Conservation (phyloP, 805 yeast species). For the Barnettozyma populi region DNA sequence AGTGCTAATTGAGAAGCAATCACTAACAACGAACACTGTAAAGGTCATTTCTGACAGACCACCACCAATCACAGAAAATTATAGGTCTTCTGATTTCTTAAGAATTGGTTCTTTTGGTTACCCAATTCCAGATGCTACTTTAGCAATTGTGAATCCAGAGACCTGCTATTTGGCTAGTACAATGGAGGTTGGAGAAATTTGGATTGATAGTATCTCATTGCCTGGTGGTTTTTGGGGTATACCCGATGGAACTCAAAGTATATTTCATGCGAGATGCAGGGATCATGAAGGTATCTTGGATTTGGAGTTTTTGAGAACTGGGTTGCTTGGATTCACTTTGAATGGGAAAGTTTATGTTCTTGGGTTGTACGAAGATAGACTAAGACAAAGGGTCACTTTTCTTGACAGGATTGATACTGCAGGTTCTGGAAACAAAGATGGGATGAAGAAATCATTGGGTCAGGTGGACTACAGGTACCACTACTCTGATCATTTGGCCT, state of each 20-base stretch:
- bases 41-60: constrained; percentile 59
- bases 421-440: not conserved
- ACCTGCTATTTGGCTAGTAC: constrained; percentile 67
- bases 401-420: constrained; percentile 36
- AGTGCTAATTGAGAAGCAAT: constrained; percentile 65
- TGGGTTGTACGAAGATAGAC: constrained; percentile 88
- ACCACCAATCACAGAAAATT: constrained; percentile 40
- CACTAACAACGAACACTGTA: constrained; percentile 66
- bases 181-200: constrained; percentile 88
- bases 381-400: constrained; percentile 72
- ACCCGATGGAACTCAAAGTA: constrained; percentile 59
- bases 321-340: constrained; percentile 80
- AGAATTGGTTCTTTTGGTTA: constrained; percentile 90
- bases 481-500: constrained; percentile 82
- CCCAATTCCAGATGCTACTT: constrained; percentile 89
- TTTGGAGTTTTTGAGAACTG: constrained; percentile 82
- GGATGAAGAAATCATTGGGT: constrained; percentile 7
- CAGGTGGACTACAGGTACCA: constrained; percentile 48
- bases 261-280: constrained; percentile 77
- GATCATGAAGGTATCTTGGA: constrained; percentile 67
- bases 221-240: constrained; percentile 86
- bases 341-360: constrained; percentile 84
- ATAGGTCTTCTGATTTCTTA: constrained; percentile 40
- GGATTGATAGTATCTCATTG: constrained; percentile 93
- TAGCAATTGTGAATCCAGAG: constrained; percentile 94